A percentile compares a stretch with the other conserved stretches of the same genome.
phyloP scores from a whole-genome alignment of 2,329 filamentous ascomycete genomes.

The Celoporthe dispersa region DNA sequence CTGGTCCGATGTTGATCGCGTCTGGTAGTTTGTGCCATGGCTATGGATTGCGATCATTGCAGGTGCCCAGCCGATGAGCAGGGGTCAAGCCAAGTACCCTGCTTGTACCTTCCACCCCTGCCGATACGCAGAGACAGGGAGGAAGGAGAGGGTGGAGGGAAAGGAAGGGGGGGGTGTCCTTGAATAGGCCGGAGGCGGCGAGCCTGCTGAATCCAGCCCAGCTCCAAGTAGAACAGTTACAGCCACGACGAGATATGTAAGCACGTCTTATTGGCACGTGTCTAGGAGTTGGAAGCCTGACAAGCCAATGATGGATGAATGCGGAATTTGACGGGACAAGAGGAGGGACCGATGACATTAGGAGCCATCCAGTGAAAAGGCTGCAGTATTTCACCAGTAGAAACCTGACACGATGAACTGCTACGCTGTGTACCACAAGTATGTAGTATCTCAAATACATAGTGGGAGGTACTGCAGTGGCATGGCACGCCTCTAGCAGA shows the following conservation, averaged over 20 bases:
- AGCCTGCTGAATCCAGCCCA: neutral
- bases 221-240: neutral
- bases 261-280: slow-evolving; percentile 5
- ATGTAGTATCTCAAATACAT: neutral
- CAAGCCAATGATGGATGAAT: neutral
- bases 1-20: neutral
- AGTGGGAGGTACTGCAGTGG: neutral
- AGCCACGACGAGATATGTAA: neutral
- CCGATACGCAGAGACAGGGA: slow-evolving; percentile 20
- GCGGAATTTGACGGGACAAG: neutral
- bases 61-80: slow-evolving; percentile 15
- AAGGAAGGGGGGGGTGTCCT: slow-evolving; percentile 16
- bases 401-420: neutral
- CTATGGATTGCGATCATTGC: neutral
- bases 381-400: neutral
- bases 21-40: slow-evolving; percentile 15
- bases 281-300: neutral
- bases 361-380: neutral
- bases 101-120: slow-evolving; percentile 19
- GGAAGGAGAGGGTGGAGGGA: neutral
- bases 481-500: neutral
- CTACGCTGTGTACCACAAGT: neutral
- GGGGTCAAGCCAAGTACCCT: slow-evolving; percentile 20
- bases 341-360: neutral
- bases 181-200: slow-evolving; percentile 11